Conservation (phyloP, 768 basidiomycete genomes). For the Albatrellus ellisii region DNA sequence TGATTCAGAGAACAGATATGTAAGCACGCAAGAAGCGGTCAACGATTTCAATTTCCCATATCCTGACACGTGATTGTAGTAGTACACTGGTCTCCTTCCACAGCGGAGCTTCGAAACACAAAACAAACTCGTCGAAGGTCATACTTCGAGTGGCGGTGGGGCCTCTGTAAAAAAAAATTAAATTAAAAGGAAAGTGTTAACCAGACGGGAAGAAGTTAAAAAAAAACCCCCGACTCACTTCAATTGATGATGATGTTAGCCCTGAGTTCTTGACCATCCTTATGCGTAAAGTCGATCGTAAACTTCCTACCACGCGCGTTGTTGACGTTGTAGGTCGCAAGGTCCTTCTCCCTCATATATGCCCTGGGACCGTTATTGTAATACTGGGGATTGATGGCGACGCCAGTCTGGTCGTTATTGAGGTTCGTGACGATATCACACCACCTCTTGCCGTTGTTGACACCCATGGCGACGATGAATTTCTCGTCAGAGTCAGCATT, state of each 20-base stretch:
- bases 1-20: too few species aligned
- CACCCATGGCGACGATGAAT: neutral
- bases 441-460: neutral
- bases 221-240: too few species aligned
- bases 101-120: too few species aligned
- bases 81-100: too few species aligned
- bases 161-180: too few species aligned
- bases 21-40: too few species aligned
- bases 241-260: constrained; percentile 1
- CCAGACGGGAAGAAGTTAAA: too few species aligned
- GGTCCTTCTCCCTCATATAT: neutral
- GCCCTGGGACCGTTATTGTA: neutral
- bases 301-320: neutral
- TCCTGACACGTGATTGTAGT: too few species aligned
- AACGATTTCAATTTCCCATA: too few species aligned
- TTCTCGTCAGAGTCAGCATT: neutral
- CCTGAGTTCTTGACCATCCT: constrained; percentile 3
- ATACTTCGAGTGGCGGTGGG: too few species aligned
- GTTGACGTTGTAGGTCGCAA: neutral
- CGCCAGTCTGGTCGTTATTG: neutral
- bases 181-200: too few species aligned
- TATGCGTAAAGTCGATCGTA: neutral
- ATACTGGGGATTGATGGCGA: neutral
- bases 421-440: neutral
- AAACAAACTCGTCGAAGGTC: too few species aligned